Evolutionary conservation across 2,329 filamentous ascomycete species (phyloP).

Genomic region (Coniochaeta sp.): DNA sequence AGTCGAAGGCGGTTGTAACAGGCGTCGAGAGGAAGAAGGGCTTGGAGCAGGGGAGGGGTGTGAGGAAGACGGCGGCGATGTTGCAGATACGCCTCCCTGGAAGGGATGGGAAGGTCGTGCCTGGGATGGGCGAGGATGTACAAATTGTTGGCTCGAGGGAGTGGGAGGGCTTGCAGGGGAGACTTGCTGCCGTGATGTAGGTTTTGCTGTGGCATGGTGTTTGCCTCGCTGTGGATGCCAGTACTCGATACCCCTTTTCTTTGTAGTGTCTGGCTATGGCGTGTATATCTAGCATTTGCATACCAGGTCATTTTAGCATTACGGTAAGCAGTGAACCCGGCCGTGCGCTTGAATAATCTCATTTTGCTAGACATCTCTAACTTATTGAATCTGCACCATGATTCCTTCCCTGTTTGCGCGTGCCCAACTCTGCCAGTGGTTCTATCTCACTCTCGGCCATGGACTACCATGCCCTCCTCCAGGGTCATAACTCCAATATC

Average conservation of each 20-base stretch:
- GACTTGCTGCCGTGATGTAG: conserved; percentile 16
- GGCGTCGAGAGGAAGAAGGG: conserved; percentile 8
- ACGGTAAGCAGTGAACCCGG: too few relatives aligned
- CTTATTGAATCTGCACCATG: too few relatives aligned
- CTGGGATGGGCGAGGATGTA: conserved; percentile 31
- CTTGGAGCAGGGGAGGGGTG: conserved; percentile 20
- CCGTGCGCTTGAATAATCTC: background rate
- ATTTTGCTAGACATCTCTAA: too few relatives aligned
- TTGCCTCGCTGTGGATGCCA: background rate
- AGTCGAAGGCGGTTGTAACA: conserved; percentile 34
- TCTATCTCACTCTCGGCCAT: background rate
- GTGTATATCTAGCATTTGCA: background rate
- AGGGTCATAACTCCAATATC: background rate
- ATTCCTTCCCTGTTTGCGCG: too few relatives aligned
- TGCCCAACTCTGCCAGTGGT: background rate
- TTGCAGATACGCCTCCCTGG: conserved; percentile 44
- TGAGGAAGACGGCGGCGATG: conserved; percentile 33
- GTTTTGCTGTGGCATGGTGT: background rate
- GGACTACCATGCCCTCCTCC: background rate
- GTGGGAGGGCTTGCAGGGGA: conserved; percentile 48
- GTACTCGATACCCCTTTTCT: background rate
- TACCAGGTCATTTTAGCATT: background rate
- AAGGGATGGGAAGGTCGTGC: conserved; percentile 34
- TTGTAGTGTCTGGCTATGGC: background rate
- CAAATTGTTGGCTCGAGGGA: conserved; percentile 46